Conservation (phyloP, 2,329 filamentous ascomycete species). For the Scytalidium sp. region DNA sequence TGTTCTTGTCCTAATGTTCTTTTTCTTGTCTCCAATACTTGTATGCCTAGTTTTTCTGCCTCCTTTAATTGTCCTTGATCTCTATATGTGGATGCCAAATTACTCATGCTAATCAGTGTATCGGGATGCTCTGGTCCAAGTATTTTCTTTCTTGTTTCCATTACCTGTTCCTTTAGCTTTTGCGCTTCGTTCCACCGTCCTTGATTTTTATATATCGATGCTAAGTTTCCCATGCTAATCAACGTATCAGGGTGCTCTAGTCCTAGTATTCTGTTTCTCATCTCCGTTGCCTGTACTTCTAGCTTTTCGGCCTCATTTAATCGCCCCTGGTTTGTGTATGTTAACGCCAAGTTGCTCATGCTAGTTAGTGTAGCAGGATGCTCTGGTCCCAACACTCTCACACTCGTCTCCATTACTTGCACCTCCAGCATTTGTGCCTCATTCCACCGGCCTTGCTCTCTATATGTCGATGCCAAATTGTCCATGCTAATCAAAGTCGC, state of each 20-base stretch:
- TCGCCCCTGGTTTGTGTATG: too few relatives aligned
- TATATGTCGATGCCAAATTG: slow-evolving; percentile 11
- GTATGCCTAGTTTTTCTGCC: slow-evolving; percentile 6
- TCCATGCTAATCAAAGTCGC: background rate
- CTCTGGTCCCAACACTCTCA: too few relatives aligned
- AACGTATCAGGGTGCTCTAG: slow-evolving; percentile 7
- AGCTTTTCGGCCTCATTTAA: too few relatives aligned
- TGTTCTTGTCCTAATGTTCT: background rate
- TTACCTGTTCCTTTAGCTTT: too few relatives aligned
- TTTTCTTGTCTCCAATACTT: slow-evolving; percentile 10
- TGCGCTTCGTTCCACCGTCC: too few relatives aligned
- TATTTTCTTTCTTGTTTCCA: slow-evolving; percentile 7
- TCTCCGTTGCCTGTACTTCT: too few relatives aligned
- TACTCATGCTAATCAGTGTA: slow-evolving; percentile 8
- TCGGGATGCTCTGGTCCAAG: slow-evolving; percentile 5
- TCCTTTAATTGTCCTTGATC: slow-evolving; percentile 7
- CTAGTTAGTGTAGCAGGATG: too few relatives aligned
- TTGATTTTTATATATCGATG: too few relatives aligned
- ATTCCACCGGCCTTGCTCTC: slow-evolving; percentile 8
- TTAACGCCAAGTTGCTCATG: too few relatives aligned
- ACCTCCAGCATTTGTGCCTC: slow-evolving; percentile 10
- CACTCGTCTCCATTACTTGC: slow-evolving; percentile 8
- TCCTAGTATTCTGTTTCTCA: slow-evolving; percentile 8
- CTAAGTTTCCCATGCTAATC: slow-evolving; percentile 9
- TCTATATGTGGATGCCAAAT: slow-evolving; percentile 7